A percentile compares a stretch with the other conserved stretches of the same genome.
Evolutionary conservation across 257 asterid genomes (phyloP).

Genomic region (Perilla frutescens): DNA sequence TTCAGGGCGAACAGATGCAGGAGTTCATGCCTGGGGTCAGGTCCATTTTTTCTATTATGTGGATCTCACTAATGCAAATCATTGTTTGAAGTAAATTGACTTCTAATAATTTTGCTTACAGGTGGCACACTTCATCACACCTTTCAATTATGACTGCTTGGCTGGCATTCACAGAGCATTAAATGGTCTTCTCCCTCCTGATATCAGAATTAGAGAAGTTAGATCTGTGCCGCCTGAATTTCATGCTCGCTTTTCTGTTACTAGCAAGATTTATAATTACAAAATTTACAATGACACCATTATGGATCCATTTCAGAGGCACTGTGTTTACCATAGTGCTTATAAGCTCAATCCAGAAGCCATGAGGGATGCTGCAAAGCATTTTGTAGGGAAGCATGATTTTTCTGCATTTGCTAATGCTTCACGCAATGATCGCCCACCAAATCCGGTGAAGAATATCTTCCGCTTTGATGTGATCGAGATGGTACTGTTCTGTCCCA

Average conservation of each 20-base stretch:
- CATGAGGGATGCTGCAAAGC: slow-evolving; percentile 79
- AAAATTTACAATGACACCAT: slow-evolving; percentile 66
- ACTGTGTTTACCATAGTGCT: slow-evolving; percentile 67
- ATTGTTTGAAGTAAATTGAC: slow-evolving; percentile 19
- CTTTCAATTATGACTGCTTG: slow-evolving; percentile 73
- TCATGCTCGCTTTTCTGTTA: slow-evolving; percentile 93
- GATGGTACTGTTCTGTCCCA: slow-evolving; percentile 50
- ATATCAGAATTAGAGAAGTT: slow-evolving; percentile 77
- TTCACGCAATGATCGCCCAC: slow-evolving; percentile 70
- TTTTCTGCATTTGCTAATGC: slow-evolving; percentile 85
- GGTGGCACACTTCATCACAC: slow-evolving; percentile 90
- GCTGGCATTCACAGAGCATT: slow-evolving; percentile 70
- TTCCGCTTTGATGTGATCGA: slow-evolving; percentile 72
- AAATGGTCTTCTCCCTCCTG: slow-evolving; percentile 82
- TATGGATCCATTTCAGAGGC: slow-evolving; percentile 90
- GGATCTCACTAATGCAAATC: slow-evolving; percentile 13
- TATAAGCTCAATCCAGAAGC: slow-evolving; percentile 68
- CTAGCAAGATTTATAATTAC: slow-evolving; percentile 78
- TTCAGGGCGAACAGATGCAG: slow-evolving; percentile 94
- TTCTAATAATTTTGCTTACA: slow-evolving; percentile 40
- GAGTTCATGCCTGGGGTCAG: slow-evolving; percentile 98
- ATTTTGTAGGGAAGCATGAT: slow-evolving; percentile 78
- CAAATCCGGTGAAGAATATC: slow-evolving; percentile 76
- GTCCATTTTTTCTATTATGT: slow-evolving; percentile 49
- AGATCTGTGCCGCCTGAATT: slow-evolving; percentile 77